phyloP scores from a whole-genome alignment of 2,329 filamentous ascomycete species.

The Colletotrichum godetiae region DNA sequence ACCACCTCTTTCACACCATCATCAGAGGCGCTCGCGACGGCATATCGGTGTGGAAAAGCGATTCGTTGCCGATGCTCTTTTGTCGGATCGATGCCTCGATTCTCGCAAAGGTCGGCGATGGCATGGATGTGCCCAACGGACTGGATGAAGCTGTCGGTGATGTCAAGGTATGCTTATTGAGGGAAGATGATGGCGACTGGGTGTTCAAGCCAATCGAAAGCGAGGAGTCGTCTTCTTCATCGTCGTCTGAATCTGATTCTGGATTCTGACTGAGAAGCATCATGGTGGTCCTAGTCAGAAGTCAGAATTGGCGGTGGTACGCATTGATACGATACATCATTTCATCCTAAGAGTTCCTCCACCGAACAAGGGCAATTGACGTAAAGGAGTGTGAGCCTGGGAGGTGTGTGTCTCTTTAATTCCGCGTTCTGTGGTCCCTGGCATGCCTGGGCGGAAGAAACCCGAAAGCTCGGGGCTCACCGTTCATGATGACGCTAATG shows the following conservation, averaged over 20 bases:
- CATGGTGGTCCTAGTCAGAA: neutral
- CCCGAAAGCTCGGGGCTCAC: neutral
- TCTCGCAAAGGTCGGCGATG: slow-evolving; percentile 43
- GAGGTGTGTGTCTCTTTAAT: neutral
- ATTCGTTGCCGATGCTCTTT: slow-evolving; percentile 52
- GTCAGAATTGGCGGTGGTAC: neutral
- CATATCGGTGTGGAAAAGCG: slow-evolving; percentile 51
- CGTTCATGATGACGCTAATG: slow-evolving; percentile 15
- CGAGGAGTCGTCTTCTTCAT: slow-evolving; percentile 22
- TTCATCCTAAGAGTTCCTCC: neutral
- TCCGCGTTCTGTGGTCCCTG: slow-evolving; percentile 14
- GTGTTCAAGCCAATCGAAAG: slow-evolving; percentile 45
- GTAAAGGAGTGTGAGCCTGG: neutral
- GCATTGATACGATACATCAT: slow-evolving; percentile 11
- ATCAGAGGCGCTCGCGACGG: slow-evolving; percentile 47
- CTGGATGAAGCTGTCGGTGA: slow-evolving; percentile 46
- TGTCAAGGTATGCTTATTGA: slow-evolving; percentile 47
- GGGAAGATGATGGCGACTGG: slow-evolving; percentile 48
- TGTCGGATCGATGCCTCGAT: slow-evolving; percentile 49
- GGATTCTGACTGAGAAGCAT: slow-evolving; percentile 13
- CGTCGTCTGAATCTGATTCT: slow-evolving; percentile 24
- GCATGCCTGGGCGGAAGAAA: slow-evolving; percentile 9
- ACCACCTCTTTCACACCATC: slow-evolving; percentile 50
- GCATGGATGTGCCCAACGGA: slow-evolving; percentile 50
- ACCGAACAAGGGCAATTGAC: neutral